These are phyloP conservation scores for Globisporangium radiosum DNA, from an alignment of 352 stramenopile genomes.

Conservation along the genomic window DNA sequence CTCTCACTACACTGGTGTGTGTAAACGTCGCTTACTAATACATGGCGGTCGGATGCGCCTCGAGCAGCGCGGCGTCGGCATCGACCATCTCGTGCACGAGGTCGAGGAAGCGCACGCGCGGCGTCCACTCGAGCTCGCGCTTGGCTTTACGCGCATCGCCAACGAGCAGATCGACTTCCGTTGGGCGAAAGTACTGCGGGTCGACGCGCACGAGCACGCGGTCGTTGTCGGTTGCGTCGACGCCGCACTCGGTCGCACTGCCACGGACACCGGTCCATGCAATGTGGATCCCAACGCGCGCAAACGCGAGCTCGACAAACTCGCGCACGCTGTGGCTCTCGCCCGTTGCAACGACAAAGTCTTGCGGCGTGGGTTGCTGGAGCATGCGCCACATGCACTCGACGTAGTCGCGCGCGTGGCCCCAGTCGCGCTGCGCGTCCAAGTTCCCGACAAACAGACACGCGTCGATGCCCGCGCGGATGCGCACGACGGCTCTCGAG, in stretches of 20 bases:
- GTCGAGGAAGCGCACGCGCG: conserved; percentile 88
- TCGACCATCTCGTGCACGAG: conserved; percentile 97
- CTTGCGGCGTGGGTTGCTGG: conserved; percentile 69
- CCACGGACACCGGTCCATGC: conserved; percentile 88
- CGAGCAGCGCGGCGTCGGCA: conserved; percentile 49
- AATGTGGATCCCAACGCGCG: conserved; percentile 83
- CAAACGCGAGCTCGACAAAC: conserved; percentile 97
- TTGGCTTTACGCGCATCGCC: conserved; percentile 94
- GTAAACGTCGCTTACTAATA: no score
- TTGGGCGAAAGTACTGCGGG: conserved; percentile 96
- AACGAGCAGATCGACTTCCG: conserved; percentile 97
- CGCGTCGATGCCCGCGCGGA: conserved; percentile 89
- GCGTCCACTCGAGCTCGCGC: conserved; percentile 87
- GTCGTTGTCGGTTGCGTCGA: conserved; percentile 83
- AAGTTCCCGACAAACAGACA: conserved; percentile 97
- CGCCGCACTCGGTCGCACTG: conserved; percentile 91
- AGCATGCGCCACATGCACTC: conserved; percentile 99
- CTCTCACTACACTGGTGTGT: no score
- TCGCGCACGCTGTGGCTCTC: conserved; percentile 97
- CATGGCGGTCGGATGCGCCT: conserved; percentile 1
- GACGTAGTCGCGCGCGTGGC: conserved; percentile 97
- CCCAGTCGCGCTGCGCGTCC: conserved; percentile 97
- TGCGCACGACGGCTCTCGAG: conserved; percentile 92
- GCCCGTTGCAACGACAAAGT: conserved; percentile 90
- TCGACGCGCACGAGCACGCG: conserved; percentile 94